Conservation (phyloP, 176 grass and related monocot genomes). For the Avena atlantica region DNA sequence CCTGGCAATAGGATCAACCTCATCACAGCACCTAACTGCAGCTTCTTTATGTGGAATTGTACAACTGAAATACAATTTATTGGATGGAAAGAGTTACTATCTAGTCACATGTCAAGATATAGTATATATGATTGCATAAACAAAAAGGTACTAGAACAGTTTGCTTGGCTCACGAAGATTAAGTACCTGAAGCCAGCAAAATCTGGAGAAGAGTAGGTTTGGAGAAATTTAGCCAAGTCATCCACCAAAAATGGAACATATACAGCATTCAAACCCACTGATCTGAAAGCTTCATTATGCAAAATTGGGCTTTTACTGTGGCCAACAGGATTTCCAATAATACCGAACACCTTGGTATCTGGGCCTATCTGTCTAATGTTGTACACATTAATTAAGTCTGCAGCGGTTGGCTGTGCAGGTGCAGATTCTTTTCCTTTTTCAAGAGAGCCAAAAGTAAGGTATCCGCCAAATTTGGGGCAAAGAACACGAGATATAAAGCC, state of each 20-base stretch:
- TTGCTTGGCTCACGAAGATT: constrained; percentile 13
- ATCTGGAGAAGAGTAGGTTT: constrained; percentile 85
- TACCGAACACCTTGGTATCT: constrained; percentile 88
- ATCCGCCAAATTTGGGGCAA: constrained; percentile 93
- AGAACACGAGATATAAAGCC: constrained; percentile 88
- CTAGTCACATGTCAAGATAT: constrained; percentile 14
- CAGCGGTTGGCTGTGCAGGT: constrained; percentile 68
- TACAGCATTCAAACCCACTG: constrained; percentile 84
- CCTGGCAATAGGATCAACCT: constrained; percentile 94
- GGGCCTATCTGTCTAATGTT: constrained; percentile 69
- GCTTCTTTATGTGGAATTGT: constrained; percentile 97
- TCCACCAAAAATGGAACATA: constrained; percentile 98
- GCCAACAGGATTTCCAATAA: constrained; percentile 88
- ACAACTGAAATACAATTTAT: constrained; percentile 62
- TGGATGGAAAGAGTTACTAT: constrained; percentile 33
- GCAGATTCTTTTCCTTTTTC: constrained; percentile 76
- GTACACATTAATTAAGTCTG: constrained; percentile 85
- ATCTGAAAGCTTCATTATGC: constrained; percentile 88
- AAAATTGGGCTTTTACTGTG: constrained; percentile 97
- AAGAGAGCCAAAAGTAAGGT: constrained; percentile 89
- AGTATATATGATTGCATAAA: constrained; percentile 5
- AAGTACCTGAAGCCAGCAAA: constrained; percentile 96
- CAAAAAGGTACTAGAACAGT: constrained; percentile 4
- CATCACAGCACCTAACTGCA: constrained; percentile 85
- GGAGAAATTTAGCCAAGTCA: constrained; percentile 81